Conservation (phyloP, 1,139 yeast species). For the Lodderomyces orthopsilosis region DNA sequence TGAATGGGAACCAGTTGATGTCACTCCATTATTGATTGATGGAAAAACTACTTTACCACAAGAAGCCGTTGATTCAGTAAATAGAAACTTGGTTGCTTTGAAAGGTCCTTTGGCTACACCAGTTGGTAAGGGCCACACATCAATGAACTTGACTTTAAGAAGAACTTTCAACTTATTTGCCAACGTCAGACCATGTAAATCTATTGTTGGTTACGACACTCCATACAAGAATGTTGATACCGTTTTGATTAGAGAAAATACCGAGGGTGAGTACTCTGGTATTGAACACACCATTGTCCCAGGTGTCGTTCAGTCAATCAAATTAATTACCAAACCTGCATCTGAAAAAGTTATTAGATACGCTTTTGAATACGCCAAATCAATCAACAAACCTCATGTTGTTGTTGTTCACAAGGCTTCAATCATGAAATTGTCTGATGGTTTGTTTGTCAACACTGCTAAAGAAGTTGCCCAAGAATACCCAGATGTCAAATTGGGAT, state of each 20-base stretch:
- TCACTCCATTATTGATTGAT: slow-evolving; percentile 85
- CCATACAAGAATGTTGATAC: slow-evolving; percentile 94
- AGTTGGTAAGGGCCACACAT: slow-evolving; percentile 97
- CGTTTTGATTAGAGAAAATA: slow-evolving; percentile 96
- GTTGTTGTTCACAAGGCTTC: slow-evolving; percentile 97
- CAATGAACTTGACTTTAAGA: slow-evolving; percentile 94
- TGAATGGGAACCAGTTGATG: slow-evolving; percentile 97
- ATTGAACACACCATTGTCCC: slow-evolving; percentile 97
- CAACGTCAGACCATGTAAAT: slow-evolving; percentile 95
- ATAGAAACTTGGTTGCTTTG: slow-evolving; percentile 88
- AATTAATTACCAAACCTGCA: slow-evolving; percentile 93
- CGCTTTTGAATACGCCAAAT: slow-evolving; percentile 93
- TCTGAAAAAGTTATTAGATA: slow-evolving; percentile 95
- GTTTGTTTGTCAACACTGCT: slow-evolving; percentile 91
- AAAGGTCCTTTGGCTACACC: slow-evolving; percentile 99
- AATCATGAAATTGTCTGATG: slow-evolving; percentile 96
- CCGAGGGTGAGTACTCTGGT: slow-evolving; percentile 99
- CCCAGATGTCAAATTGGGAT: slow-evolving; percentile 81
- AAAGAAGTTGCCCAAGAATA: slow-evolving; percentile 85
- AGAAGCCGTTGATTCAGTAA: slow-evolving; percentile 87
- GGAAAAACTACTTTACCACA: slow-evolving; percentile 95
- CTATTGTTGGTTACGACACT: slow-evolving; percentile 89
- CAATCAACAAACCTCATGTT: slow-evolving; percentile 85
- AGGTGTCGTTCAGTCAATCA: slow-evolving; percentile 97
- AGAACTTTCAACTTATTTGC: slow-evolving; percentile 96